Evolutionary conservation across 192 early-diverging fungal species (phyloP).

Genomic region (Coemansia erecta): DNA sequence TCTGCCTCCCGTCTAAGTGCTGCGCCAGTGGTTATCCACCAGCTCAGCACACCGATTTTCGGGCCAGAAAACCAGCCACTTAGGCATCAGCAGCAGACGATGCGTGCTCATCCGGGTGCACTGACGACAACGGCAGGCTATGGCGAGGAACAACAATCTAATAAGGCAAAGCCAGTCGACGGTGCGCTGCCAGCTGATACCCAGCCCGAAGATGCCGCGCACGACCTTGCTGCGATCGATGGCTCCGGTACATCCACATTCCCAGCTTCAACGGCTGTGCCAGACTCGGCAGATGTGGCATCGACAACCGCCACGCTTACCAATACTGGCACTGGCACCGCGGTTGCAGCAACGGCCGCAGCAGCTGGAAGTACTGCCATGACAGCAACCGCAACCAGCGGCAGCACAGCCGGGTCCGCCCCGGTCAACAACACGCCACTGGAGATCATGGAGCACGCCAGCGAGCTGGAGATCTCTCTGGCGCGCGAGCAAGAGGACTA

Average conservation of each 20-base stretch:
- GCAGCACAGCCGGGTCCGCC: background rate
- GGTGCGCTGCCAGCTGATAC: background rate
- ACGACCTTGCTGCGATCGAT: too few relatives aligned
- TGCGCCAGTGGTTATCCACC: constrained; percentile 24
- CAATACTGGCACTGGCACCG: constrained; percentile 1
- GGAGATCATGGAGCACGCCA: constrained; percentile 49
- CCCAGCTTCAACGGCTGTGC: background rate
- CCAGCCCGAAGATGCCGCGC: too few relatives aligned
- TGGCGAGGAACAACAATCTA: too few relatives aligned
- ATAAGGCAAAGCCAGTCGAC: too few relatives aligned
- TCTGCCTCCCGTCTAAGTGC: constrained; percentile 8
- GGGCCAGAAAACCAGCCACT: background rate
- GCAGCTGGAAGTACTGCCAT: background rate
- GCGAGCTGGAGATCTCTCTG: constrained; percentile 51
- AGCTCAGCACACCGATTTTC: constrained; percentile 12
- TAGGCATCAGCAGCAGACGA: background rate
- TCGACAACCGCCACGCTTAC: background rate
- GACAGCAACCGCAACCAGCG: constrained; percentile 6
- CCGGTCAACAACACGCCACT: constrained; percentile 30
- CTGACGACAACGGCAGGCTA: background rate
- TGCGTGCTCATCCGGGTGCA: background rate
- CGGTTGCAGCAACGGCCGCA: background rate
- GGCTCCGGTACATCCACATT: background rate
- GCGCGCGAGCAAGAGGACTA: constrained; percentile 53
- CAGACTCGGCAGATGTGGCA: background rate